Evolutionary conservation across 176 grass and related monocot species (phyloP).

Genomic region (Areca catechu): DNA sequence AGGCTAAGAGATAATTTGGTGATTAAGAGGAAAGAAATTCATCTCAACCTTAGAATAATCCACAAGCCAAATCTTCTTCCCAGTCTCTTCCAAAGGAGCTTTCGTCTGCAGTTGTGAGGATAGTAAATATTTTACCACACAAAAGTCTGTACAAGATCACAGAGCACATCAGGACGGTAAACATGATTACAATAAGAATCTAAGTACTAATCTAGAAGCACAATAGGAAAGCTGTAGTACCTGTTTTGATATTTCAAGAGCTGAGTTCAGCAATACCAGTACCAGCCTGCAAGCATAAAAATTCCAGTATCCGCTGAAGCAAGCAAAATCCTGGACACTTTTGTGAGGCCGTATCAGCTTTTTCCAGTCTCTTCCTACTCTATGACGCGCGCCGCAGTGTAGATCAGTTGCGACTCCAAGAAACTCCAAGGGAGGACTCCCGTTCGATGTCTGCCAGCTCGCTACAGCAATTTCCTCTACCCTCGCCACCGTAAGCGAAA

Average conservation of each 20-base stretch:
- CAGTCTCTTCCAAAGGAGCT: constrained; percentile 49
- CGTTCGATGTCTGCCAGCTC: no score
- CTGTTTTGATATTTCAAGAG: constrained; percentile 62
- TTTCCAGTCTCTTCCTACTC: no score
- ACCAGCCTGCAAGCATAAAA: constrained; percentile 62
- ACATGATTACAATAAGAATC: no score
- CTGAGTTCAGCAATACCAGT: constrained; percentile 91
- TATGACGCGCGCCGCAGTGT: no score
- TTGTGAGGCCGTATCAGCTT: no score
- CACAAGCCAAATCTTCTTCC: constrained; percentile 89
- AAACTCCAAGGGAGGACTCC: no score
- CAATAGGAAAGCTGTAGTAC: neutral
- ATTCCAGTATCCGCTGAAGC: neutral
- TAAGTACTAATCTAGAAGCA: no score
- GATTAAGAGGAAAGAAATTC: neutral
- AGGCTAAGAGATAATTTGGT: no score
- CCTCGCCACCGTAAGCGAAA: no score
- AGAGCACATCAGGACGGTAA: neutral
- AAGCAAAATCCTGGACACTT: no score
- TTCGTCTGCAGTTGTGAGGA: constrained; percentile 43
- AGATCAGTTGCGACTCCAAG: no score
- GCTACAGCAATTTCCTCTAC: no score
- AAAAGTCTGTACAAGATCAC: neutral
- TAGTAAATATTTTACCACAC: constrained; percentile 4
- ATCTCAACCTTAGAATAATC: constrained; percentile 74